These are phyloP conservation scores for Linum lewisii DNA, from an alignment of 345 rosid species.

Conservation along the genomic window DNA sequence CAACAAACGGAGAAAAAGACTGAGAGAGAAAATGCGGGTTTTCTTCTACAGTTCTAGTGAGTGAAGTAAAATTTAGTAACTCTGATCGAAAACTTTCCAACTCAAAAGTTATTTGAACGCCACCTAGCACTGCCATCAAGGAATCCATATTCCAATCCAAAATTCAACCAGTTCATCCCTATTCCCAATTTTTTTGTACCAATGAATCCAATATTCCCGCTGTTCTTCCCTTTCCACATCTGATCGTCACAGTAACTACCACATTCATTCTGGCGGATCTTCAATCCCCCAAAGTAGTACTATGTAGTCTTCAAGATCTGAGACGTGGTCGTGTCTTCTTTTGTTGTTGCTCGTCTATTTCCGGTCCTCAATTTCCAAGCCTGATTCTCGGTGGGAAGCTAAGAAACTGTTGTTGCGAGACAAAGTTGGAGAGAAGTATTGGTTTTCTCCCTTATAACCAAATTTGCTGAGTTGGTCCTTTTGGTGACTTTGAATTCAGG, in stretches of 20 bases:
- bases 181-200: background rate
- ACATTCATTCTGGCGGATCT: background rate
- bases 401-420: conserved; percentile 64
- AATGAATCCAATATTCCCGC: background rate
- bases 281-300: background rate
- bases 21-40: no score
- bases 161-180: no score
- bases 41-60: no score
- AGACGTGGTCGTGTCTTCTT: conserved; percentile 18
- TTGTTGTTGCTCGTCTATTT: conserved; percentile 31
- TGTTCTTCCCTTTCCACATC: background rate
- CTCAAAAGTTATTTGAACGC: no score
- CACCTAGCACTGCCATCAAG: no score
- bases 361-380: conserved; percentile 21
- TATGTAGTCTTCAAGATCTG: conserved; percentile 15
- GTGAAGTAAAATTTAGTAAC: no score
- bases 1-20: no score
- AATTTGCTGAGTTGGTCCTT: background rate
- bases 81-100: no score
- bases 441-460: background rate
- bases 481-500: background rate
- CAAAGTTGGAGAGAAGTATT: conserved; percentile 74
- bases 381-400: conserved; percentile 41
- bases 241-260: background rate
- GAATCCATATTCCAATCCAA: no score